These are phyloP conservation scores for Porcisia hertigi DNA, from an alignment of 208 protist species.

Conservation along the genomic window DNA sequence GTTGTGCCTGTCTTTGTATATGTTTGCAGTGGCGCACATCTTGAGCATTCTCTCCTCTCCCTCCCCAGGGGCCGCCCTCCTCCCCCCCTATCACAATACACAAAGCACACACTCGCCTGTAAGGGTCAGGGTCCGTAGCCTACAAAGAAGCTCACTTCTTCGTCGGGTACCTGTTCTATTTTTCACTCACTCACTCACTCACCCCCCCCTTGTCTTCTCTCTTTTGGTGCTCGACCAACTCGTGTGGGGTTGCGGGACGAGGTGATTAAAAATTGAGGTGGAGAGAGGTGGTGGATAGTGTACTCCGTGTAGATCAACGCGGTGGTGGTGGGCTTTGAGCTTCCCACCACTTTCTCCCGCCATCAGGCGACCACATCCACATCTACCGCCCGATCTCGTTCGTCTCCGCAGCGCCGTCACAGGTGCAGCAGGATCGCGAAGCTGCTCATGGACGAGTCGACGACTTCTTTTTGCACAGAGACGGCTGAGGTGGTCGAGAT, in stretches of 20 bases:
- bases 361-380: neutral
- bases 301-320: neutral
- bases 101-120: too few relatives aligned
- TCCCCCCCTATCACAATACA: too few relatives aligned
- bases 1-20: neutral
- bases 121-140: too few relatives aligned
- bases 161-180: too few relatives aligned
- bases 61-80: neutral
- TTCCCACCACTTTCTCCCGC: neutral
- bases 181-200: too few relatives aligned
- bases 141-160: too few relatives aligned
- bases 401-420: neutral
- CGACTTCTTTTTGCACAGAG: constrained; percentile 12
- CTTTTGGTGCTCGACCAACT: too few relatives aligned
- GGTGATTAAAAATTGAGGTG: neutral
- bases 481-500: constrained; percentile 21
- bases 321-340: neutral
- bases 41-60: neutral
- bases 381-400: neutral
- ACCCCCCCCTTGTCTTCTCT: too few relatives aligned
- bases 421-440: neutral
- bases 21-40: neutral
- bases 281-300: neutral
- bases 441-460: constrained; percentile 14
- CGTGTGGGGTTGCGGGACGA: too few relatives aligned